Evolutionary conservation across 2,329 filamentous ascomycete genomes (phyloP), one percentile per base, ranked within the genome.

Genomic region (Fusarium mundagurra): DNA sequence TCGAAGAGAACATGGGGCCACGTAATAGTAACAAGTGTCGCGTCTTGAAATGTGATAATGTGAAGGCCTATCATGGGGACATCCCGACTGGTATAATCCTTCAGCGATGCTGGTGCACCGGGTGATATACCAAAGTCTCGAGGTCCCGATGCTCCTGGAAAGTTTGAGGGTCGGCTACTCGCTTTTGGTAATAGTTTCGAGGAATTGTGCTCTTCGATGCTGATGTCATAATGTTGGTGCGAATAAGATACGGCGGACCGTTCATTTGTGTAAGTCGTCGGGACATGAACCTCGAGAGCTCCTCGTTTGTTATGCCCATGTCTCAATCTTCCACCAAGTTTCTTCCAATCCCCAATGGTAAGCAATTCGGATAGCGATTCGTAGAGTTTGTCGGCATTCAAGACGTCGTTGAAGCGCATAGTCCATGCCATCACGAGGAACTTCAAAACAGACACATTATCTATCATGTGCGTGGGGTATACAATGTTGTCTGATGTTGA

Each of bases 121-220:
- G 44, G 31, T 6, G 24, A 33, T 24, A 62, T 4, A 1, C 13
- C 31, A 11, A 36, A 43, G 6, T 36, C 17, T 2, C 8, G 1
- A 31, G 31, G 9, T 17, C 12, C 22, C 3, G 22, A 33, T 27
- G 34, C 33, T 0, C 27, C 31, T 22, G 31, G 29, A 8, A 12
- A 33, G 24, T 14, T 20, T 2, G 38, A 44, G 1, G 62, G 18
- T 12, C 5, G 33, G 10, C 1, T 6, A 14, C 22, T 12, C 6
- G 44, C 13, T 27, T 51, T 38, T 0, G 20, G 38, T 0, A 50
- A 18, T 2, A 50, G 5, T 0, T 13, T 38, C 0, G 22, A 2
- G 0, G 3, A 1, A 3, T 10, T 27, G 0, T 62, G 57, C 6
- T 51, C 45, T 3, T 38, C 22, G 3, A 64, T 62, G 8, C 36